Base-by-base conservation (phyloP, 2,329 filamentous ascomycete genomes). In the Trichoderma breve region DNA sequence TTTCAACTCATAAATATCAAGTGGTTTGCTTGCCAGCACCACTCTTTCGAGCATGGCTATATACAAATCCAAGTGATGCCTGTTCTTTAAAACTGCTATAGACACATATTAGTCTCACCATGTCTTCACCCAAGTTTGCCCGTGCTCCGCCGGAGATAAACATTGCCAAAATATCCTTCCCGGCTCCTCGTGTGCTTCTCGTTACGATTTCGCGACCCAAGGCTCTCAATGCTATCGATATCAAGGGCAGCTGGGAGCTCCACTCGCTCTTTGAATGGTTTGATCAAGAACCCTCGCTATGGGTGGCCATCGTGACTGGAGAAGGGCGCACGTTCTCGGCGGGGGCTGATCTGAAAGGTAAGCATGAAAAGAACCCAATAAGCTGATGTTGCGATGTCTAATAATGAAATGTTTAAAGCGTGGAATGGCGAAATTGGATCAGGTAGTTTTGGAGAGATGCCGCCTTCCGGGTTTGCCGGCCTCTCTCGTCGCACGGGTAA, bases 401-500 rank as follows among this genome's bases (percentile, higher is more conserved):
- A 87, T 26, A 84, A 92, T 8, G 77, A 92, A 32, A 91, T 89
- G n/a, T 8, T 30, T 39, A 1, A 58, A 58, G 53, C 36, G 18
- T 57, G 47, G 47, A 67, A 67, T 32, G 87, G 87, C 74, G 83
- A 73, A 47, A 43, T 70, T 26, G 82, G 81, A 74, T 74, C 63
- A 9, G 47, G 47, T 26, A 55, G 47, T n/a, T 24, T 66, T 15
- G 5, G 15, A 28, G 63, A 66, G n/a, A 26, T 47, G 47, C 63
- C 63, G 5, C 15, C 63, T 24, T 66, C 63, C 0, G 89, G 88
- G 0, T 79, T 79, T 70, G 77, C 73, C 70, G 89, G 87, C 0
- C 77, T 91, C 15, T 88, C 86, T 53, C 81, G 86, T 53, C 82
- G 89, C 14, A 79, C 79, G 14, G 89, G 89, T 0, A 89, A 88